Conservation (phyloP, 2,329 filamentous ascomycete species). For the Colletotrichum sp. region DNA sequence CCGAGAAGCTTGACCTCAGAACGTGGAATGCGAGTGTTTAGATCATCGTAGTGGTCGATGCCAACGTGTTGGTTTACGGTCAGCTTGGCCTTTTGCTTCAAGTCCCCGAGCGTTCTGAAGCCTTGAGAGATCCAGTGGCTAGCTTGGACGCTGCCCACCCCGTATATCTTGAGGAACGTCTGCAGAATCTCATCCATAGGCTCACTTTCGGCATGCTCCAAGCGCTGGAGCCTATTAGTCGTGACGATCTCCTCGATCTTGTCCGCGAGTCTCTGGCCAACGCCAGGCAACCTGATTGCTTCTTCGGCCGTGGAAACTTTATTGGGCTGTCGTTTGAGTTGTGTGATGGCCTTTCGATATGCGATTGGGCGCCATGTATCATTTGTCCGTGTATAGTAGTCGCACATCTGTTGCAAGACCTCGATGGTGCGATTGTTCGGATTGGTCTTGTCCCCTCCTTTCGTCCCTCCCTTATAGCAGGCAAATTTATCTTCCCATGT, state of each 20-base stretch:
- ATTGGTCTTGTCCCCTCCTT: conserved; percentile 51
- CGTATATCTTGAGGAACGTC: conserved; percentile 80
- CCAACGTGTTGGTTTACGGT: conserved; percentile 76
- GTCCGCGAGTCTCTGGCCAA: conserved; percentile 75
- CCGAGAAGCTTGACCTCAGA: conserved; percentile 76
- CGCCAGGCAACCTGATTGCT: conserved; percentile 69
- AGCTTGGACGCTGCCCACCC: conserved; percentile 74
- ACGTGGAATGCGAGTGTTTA: conserved; percentile 79
- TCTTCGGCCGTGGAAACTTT: conserved; percentile 74
- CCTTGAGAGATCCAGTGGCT: conserved; percentile 79
- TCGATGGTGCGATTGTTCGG: conserved; percentile 80
- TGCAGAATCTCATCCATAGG: conserved; percentile 69
- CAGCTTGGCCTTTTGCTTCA: conserved; percentile 66
- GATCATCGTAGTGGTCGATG: conserved; percentile 80
- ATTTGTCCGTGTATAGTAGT: conserved; percentile 75
- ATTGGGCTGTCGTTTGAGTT: conserved; percentile 67
- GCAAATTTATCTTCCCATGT: conserved; percentile 55
- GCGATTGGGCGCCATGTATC: conserved; percentile 79
- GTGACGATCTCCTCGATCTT: conserved; percentile 91
- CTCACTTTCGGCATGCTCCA: conserved; percentile 74
- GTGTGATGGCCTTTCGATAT: conserved; percentile 80
- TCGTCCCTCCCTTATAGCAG: conserved; percentile 58
- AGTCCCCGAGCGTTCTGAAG: conserved; percentile 74
- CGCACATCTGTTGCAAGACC: conserved; percentile 77
- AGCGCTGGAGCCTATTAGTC: conserved; percentile 72